Evolutionary conservation across 148 eudicot genomes (phyloP).

Genomic region (Rhododendron mucronatum): DNA sequence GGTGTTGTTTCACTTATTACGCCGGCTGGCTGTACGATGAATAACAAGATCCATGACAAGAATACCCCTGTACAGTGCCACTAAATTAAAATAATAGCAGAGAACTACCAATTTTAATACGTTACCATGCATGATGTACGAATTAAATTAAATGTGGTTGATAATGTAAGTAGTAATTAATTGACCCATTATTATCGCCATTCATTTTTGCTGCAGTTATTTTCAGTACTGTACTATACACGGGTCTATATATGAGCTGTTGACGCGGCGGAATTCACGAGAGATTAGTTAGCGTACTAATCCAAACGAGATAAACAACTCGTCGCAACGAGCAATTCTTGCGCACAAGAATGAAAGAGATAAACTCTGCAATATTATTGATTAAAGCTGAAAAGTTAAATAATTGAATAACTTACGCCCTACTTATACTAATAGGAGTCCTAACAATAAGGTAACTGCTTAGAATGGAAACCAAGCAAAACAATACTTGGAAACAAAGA

Average conservation of each 20-base stretch:
- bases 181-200: background rate
- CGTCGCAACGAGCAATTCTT: no score
- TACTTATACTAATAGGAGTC: no score
- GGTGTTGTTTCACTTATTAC: background rate
- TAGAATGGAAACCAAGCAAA: no score
- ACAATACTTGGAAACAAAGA: no score
- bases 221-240: background rate
- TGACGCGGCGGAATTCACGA: no score
- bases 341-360: no score
- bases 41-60: background rate
- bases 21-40: background rate
- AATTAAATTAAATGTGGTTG: background rate
- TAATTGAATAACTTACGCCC: no score
- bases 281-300: no score
- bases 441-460: no score
- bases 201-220: background rate
- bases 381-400: no score
- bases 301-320: no score
- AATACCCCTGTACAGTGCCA: background rate
- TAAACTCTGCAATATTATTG: no score
- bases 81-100: background rate
- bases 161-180: background rate
- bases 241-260: background rate
- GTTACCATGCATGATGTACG: background rate
- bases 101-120: background rate